These are phyloP conservation scores for Pulveroboletus ravenelii DNA, from an alignment of 768 basidiomycete species.

Conservation along the genomic window DNA sequence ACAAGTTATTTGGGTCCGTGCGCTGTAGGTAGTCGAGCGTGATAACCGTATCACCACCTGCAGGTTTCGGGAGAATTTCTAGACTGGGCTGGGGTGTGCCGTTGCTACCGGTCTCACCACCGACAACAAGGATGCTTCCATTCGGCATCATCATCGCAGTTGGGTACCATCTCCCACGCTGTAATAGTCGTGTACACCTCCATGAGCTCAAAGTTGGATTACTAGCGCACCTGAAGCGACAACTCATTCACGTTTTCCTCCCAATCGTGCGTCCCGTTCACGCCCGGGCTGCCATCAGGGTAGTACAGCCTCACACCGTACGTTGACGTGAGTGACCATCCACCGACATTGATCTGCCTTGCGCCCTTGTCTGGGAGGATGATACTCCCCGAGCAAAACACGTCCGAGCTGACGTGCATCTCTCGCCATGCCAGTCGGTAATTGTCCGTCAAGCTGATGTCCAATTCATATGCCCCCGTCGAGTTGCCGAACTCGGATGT, in stretches of 20 bases:
- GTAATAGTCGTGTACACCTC: neutral
- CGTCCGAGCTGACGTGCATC: conserved; percentile 74
- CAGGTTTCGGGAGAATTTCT: conserved; percentile 65
- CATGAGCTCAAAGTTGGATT: neutral
- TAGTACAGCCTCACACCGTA: conserved; percentile 70
- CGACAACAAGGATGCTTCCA: conserved; percentile 68
- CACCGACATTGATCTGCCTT: conserved; percentile 27
- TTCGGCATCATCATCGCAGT: conserved; percentile 65
- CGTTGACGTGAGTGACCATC: conserved; percentile 67
- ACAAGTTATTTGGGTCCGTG: conserved; percentile 77
- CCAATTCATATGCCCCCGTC: conserved; percentile 78
- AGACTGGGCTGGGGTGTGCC: conserved; percentile 60
- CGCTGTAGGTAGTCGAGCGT: conserved; percentile 62
- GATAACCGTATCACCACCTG: conserved; percentile 56
- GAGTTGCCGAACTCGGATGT: conserved; percentile 59
- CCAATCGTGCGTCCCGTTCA: conserved; percentile 77
- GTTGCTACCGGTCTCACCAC: conserved; percentile 72
- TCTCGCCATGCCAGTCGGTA: conserved; percentile 56
- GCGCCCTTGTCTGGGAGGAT: conserved; percentile 72
- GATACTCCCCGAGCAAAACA: conserved; percentile 73
- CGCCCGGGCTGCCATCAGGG: conserved; percentile 62
- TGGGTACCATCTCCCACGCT: conserved; percentile 72
- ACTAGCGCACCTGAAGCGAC: conserved; percentile 49
- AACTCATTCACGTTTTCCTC: conserved; percentile 62
- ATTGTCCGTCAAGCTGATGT: conserved; percentile 49